Evolutionary conservation across 768 basidiomycete genomes (phyloP), one percentile per base, ranked within the genome.

Genomic region (Psilocybe azurescens): DNA sequence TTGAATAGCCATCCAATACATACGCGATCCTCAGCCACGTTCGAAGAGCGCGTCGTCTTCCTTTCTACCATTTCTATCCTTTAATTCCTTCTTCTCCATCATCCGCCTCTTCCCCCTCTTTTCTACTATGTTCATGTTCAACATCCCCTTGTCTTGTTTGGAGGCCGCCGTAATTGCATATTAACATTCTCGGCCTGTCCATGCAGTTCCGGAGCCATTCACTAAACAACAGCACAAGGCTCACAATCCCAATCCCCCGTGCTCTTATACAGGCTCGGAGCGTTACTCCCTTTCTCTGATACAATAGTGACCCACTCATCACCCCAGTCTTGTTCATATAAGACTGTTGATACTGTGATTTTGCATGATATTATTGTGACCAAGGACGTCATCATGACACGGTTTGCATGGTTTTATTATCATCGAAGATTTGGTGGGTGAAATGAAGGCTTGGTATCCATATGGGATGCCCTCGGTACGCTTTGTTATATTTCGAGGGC

Each of bases 171-270:
- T 20, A 20, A 20, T 20, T 20, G 20, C 20, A 20, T 20, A 20
- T 20, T 20, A 20, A 20, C 20, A 20, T 44, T n/a, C 41, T 5
- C 14, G n/a, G 5, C 14, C 41, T 77, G n/a, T 69, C 81, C 1
- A 75, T 81, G 20, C 67, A 66, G 32, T 63, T 67, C 29, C 16
- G 1, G 73, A 83, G 53, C 83, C 82, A 2, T 69, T 78, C 60
- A 7, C 5, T 73, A 71, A 24, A 59, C 67, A 16, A 53, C 11
- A 44, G 41, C 70, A 32, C 66, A 70, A n/a, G 72, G 20, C 20
- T 63, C 72, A 7, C 24, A 52, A 28, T 41, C 51, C 1, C 82
- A 81, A 56, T 75, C 78, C 0, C 75, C 74, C 13, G 13, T 44
- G 14, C 63, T 44, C n/a, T 20, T 20, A 20, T 20, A 20, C 20